Evolutionary conservation across 2,329 filamentous ascomycete genomes (phyloP), one percentile per base, ranked within the genome.

Genomic region (Apiospora phragmitis): DNA sequence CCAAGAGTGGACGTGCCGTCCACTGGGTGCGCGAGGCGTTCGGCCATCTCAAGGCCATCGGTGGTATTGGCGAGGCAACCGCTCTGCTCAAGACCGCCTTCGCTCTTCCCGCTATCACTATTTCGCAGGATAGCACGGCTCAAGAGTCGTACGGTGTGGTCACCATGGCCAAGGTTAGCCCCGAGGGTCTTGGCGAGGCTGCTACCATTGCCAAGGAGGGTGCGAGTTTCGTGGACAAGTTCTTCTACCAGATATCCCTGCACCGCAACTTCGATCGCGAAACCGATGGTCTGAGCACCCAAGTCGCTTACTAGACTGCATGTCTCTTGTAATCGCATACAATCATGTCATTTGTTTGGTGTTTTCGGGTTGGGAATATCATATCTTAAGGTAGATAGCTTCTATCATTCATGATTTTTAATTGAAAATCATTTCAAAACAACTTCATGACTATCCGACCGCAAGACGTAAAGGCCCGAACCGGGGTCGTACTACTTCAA

Each of bases 21-120:
- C 91, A 95, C 83, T 96, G 92, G 89, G 83, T 95, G 4, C 88
- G 92, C 2, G 94, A 96, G 79, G 91, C 93, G 0, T 96, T 95
- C 75, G 93, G 93, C 0, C 93, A 96, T 73, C 85, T 94, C 68
- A 96, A 96, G 84, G 84, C 92, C 1, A 92, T 96, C 32, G 93
- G 90, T 1, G 94, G 91, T 0, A 92, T 91, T 0, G 93, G 92
- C 0, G 92, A 94, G 77, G 93, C 86, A 0, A 88, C 93, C 0
- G 83, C 88, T 3, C 83, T 95, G 51, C 85, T 95, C 38, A 78
- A 84, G 24, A 76, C 80, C 47, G 85, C 86, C 0, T 78, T 89
- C 21, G 80, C 81, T 6, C 74, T 88, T 11, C 81, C 83, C 0
- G 80, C 79, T 3, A 77, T 89, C 3, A 71, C 77, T 1, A 67